Percentiles rank a stretch among this genome's conserved stretches.
Conservation (phyloP, 495 filamentous ascomycete genomes). For the Podospora australis region DNA sequence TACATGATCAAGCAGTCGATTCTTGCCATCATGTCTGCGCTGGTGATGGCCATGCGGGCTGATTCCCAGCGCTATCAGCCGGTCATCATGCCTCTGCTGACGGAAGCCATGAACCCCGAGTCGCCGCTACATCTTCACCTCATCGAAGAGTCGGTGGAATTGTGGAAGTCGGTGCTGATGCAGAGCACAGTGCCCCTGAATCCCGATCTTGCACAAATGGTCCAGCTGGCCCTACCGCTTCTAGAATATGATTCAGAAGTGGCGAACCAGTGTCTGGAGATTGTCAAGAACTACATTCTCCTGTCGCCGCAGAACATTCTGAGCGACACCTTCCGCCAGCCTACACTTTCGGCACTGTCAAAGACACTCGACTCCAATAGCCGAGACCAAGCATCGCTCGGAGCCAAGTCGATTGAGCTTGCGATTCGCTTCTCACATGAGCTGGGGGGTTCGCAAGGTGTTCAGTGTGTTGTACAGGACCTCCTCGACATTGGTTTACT, state of each 20-base stretch:
- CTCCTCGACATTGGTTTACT: constrained; percentile 65
- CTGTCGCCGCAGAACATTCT: constrained; percentile 74
- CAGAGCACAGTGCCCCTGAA: constrained; percentile 63
- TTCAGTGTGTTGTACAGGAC: constrained; percentile 58
- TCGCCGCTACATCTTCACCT: constrained; percentile 78
- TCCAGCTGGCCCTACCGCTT: constrained; percentile 61
- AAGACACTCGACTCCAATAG: constrained; percentile 1
- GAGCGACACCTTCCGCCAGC: constrained; percentile 51
- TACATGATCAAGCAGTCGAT: constrained; percentile 84
- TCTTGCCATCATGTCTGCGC: constrained; percentile 69
- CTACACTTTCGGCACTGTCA: constrained; percentile 49
- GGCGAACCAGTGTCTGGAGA: constrained; percentile 52
- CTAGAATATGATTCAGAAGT: constrained; percentile 56
- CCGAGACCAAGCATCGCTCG: constrained; percentile 1
- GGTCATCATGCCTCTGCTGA: constrained; percentile 71
- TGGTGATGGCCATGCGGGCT: constrained; percentile 72
- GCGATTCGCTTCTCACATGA: constrained; percentile 51
- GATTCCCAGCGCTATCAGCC: constrained; percentile 65
- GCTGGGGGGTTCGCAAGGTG: constrained; percentile 59
- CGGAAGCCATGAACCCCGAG: constrained; percentile 67
- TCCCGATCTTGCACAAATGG: constrained; percentile 59
- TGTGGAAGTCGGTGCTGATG: constrained; percentile 72
- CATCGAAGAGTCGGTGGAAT: constrained; percentile 83
- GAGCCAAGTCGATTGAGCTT: constrained; percentile 17
- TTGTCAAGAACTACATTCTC: constrained; percentile 67